Evolutionary conservation across 495 filamentous ascomycete genomes (phyloP), one percentile per base, ranked within the genome.

Genomic region (Annulohypoxylon nitens): DNA sequence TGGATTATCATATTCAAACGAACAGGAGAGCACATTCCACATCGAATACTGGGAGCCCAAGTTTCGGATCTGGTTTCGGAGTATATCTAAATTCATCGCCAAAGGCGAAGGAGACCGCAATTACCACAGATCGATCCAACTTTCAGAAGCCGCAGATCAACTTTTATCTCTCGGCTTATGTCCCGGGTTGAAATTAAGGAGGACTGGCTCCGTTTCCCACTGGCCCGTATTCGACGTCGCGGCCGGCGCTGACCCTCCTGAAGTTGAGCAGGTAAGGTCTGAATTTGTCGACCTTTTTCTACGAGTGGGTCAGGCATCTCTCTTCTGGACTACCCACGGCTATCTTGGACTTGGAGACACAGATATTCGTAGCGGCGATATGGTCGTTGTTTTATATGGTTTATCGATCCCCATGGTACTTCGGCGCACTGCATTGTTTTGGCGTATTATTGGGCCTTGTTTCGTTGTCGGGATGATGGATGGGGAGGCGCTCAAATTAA

Each of bases 241-340:
- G 16, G 43, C 43, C 0, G 43, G 43, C 3, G 43, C 43, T 9
- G 43, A 47, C 1, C 43, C 43, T n/a, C 43, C 43, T 47, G 8
- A 20, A 6, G 8, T 47, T 4, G 43, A 47, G 16, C n/a, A 47
- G 18, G 43, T 47, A 14, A 20, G 43, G 43, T 20, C 43, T 47
- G 43, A 47, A 12, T 47, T 47, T 20, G 43, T 47, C n/a, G 43
- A 47, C 43, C 43, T 47, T 47, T 47, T 47, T 20, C 43, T 47
- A 9, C 43, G 43, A 2, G n/a, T 47, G 12, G 43, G 43, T 5
- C 43, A 47, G 2, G 43, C 43, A 20, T 47, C 43, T 20, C 43
- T 47, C n/a, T 47, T 47, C 18, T 47, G 43, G 43, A 47, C 43
- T 16, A 14, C 43, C 43, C 43, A 47, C 43, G 43, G 16, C 18